Evolutionary conservation across 192 early-diverging fungal genomes (phyloP).

Genomic region (Coemansia sp.): DNA sequence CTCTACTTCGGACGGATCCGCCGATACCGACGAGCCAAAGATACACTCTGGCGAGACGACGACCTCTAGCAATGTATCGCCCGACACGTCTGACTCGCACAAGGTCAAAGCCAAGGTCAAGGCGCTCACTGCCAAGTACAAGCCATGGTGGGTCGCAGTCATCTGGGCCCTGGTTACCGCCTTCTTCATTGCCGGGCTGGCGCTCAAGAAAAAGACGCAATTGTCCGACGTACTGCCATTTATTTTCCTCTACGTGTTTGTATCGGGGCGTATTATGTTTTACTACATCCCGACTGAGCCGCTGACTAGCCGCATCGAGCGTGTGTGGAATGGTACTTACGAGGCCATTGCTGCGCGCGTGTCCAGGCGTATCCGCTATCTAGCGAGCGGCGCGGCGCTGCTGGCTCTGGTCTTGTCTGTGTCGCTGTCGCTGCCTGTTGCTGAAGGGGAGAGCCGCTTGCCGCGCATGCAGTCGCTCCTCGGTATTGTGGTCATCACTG

Average conservation of each 20-base stretch:
- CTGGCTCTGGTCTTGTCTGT: conserved; percentile 54
- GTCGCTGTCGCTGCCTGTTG: conserved; percentile 55
- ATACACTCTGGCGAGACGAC: neutral
- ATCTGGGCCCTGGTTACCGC: conserved; percentile 60
- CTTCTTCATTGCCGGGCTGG: conserved; percentile 64
- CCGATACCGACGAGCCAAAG: neutral
- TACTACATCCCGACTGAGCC: conserved; percentile 42
- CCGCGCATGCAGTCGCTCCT: conserved; percentile 75
- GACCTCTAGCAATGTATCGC: neutral
- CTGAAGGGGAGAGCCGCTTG: conserved; percentile 60
- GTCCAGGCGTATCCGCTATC: conserved; percentile 36
- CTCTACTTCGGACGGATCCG: neutral
- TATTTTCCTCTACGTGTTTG: conserved; percentile 56
- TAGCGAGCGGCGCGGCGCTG: conserved; percentile 13
- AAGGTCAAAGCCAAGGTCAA: neutral
- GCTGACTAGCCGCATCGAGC: conserved; percentile 9
- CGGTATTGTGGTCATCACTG: conserved; percentile 68
- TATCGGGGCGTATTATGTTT: conserved; percentile 54
- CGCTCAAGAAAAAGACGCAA: conserved; percentile 51
- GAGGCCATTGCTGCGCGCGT: conserved; percentile 22
- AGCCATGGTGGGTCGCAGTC: conserved; percentile 26
- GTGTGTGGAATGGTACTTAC: neutral
- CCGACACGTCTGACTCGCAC: neutral
- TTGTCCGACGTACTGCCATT: conserved; percentile 48
- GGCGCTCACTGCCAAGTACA: conserved; percentile 8